Base-by-base conservation (phyloP, 768 basidiomycete genomes). In the Filobasidium floriforme region DNA sequence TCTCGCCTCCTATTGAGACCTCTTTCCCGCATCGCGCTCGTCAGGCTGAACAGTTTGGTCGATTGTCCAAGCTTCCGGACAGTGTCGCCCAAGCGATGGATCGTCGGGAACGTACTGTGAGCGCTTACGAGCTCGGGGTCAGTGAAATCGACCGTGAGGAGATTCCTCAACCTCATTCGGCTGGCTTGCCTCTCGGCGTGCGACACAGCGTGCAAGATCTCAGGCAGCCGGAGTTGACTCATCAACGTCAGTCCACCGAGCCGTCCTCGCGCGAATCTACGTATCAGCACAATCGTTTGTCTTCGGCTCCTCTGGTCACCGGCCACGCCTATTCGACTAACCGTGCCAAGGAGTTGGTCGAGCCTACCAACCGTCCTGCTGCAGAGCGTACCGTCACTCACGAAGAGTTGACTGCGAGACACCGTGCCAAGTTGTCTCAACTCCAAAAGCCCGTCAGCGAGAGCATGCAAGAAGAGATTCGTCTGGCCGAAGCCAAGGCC, bases 351-450 rank as follows among this genome's bases (percentile, higher is more conserved):
- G 29, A 22, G 40, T 41, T 41, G 22, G 37, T 55, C 49, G 19
- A 11, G 7, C 11, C 37, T 44, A 28, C n/a, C 40, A 29, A 19
- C 41, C 46, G 18, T 49, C 22, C 46, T 14, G 18, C 46, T 49
- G 46, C 22, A 15, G 57, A 65, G 11, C 64, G 64, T 24, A 65
- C 87, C 29, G 84, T 85, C 66, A 90, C 91, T 1, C 90, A 89
- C 75, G 92, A 93, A 77, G 90, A 94, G 75, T 82, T 94, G 40
- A 86, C 85, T 57, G 89, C 90, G 70, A 82, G 91, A 19, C 92
- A 94, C 72, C 84, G 89, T 59, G 86, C 89, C 79, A 89, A 90
- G 79, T 84, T 96, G 81, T 84, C 83, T 41, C 85, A 86, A 72
- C 75, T 96, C 69, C 92, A 96, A 79, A 85, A 83, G 44, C 92